phyloP scores from a whole-genome alignment of 78 protist species.

The Polysphondylium violaceum region DNA sequence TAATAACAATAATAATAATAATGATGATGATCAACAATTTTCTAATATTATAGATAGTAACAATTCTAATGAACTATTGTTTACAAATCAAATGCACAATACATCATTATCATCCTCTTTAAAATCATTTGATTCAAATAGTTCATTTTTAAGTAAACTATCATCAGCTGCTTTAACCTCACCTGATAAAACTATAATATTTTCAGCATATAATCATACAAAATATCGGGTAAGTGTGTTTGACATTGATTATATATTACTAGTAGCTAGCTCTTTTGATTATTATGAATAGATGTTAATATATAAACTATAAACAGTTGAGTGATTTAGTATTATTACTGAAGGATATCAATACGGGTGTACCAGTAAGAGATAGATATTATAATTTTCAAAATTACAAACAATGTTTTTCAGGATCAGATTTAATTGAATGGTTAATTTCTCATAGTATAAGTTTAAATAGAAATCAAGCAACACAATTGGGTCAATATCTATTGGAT shows the following conservation, averaged over 20 bases:
- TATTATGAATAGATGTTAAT: background rate
- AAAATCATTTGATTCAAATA: background rate
- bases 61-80: background rate
- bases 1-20: constrained; percentile 13
- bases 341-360: constrained; percentile 12
- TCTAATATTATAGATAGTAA: background rate
- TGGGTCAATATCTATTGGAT: constrained; percentile 70
- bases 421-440: constrained; percentile 66
- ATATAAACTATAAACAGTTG: background rate
- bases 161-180: constrained; percentile 15
- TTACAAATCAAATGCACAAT: background rate
- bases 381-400: constrained; percentile 42
- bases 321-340: constrained; percentile 36
- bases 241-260: background rate
- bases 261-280: background rate
- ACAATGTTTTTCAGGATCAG: constrained; percentile 54
- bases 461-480: constrained; percentile 25
- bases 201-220: constrained; percentile 15
- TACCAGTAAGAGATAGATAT: constrained; percentile 54
- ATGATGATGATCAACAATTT: background rate
- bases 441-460: constrained; percentile 31
- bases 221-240: constrained; percentile 21
- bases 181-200: constrained; percentile 53
- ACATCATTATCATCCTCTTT: background rate
- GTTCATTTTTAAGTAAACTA: constrained; percentile 40